Evolutionary conservation across 2,329 filamentous ascomycete species (phyloP), one percentile per base, ranked within the genome.

Genomic region (Alternaria brassicicola): DNA sequence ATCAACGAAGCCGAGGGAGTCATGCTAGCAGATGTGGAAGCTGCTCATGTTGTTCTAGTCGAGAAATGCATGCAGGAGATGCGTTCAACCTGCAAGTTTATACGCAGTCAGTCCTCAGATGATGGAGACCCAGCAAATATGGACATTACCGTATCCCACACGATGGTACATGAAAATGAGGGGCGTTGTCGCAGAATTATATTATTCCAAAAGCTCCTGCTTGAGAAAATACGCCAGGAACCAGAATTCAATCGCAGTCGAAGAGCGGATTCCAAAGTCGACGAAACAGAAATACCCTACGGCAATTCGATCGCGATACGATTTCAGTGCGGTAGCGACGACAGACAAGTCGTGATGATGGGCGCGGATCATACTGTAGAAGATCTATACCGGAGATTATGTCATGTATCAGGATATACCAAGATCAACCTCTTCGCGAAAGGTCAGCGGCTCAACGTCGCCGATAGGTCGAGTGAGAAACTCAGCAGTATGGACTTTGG

Each of bases 341-440:
- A 86, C 12, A 83, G 92, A 25, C 83, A 84, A 66, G 80, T 82
- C 1, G 77, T 95, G 28, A 80, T 80, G 26, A 88, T 95, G 64
- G 91, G 90, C 1, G 84, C 85, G 42, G 82, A 86, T 25, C 92
- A 93, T 56, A 95, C 90, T 0, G 84, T 86, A 6, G 84, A 85
- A 1, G 88, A 91, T 39, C 79, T 96, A 5, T 82, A 91, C 28
- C 86, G 88, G 17, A 87, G 84, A 56, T 77, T 96, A 38, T 83
- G 85, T 30, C 83, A 88, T 59, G 85, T 84, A 15, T 94, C 91
- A 0, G 89, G 90, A 0, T 95, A 93, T 70, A 85, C 88, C 5
- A 91, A 90, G 67, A 90, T 92, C 67, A 88, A 86, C 3, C 81
- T 91, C 1, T 94, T 92, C 72, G 88, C 87, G 63, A 84, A 85